These are phyloP conservation scores for Deinandra increscens DNA, from an alignment of 129 eudicot genomes.

Conservation along the genomic window DNA sequence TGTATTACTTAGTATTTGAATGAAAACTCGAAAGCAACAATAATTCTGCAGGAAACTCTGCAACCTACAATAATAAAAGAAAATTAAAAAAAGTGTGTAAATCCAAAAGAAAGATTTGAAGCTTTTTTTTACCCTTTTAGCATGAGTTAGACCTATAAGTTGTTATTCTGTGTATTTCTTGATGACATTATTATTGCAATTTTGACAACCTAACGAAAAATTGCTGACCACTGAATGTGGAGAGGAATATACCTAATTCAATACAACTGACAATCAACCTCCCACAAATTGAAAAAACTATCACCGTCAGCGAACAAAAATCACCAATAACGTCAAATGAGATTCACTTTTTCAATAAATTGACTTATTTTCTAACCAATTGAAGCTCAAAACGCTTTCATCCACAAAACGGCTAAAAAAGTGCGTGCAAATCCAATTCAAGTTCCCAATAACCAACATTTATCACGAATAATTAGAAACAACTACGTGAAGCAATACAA, in stretches of 20 bases:
- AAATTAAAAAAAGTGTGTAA: neutral
- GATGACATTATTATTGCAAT: neutral
- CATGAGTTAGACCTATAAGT: neutral
- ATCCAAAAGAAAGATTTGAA: neutral
- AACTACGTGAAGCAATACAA: neutral
- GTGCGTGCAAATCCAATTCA: neutral
- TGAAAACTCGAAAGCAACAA: neutral
- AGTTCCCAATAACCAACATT: neutral
- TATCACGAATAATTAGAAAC: neutral
- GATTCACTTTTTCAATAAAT: no score
- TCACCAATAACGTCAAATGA: neutral
- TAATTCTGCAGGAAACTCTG: conserved; percentile 8
- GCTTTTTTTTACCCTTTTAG: neutral
- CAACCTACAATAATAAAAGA: conserved; percentile 14
- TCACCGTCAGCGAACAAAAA: neutral
- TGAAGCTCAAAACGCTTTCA: conserved; percentile 9
- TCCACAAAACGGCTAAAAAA: neutral
- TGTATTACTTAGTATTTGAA: neutral
- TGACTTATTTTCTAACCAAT: neutral
- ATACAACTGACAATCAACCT: neutral
- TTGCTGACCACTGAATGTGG: no score
- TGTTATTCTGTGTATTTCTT: neutral
- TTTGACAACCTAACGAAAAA: neutral
- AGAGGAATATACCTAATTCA: neutral
- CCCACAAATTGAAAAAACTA: neutral